phyloP scores from a whole-genome alignment of 148 eudicot species.

The Pouteria glomerata region DNA sequence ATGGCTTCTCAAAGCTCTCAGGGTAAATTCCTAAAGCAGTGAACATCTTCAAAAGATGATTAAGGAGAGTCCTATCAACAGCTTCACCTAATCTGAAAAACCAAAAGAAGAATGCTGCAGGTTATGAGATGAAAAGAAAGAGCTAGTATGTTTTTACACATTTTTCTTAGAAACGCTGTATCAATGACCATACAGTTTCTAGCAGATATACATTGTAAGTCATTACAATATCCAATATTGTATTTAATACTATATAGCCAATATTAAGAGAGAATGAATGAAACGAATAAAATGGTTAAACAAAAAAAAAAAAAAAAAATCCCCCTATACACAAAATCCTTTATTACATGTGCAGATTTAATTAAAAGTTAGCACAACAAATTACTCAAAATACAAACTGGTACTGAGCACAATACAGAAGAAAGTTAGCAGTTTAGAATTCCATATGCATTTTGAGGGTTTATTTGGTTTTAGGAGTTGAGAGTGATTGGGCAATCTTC shows the following conservation, averaged over 20 bases:
- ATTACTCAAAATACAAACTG: too few species aligned
- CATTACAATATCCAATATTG: neutral
- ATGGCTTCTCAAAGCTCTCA: slow-evolving; percentile 93
- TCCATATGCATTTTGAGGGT: too few species aligned
- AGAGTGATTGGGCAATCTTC: too few species aligned
- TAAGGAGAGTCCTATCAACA: slow-evolving; percentile 91
- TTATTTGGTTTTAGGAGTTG: too few species aligned
- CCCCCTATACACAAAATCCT: too few species aligned
- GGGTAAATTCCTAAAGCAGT: slow-evolving; percentile 82
- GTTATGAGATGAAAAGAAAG: neutral
- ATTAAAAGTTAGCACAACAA: too few species aligned
- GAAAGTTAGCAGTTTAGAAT: too few species aligned
- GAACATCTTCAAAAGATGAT: slow-evolving; percentile 97
- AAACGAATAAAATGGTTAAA: too few species aligned
- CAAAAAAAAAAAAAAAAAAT: too few species aligned
- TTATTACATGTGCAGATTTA: too few species aligned
- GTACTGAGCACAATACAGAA: too few species aligned
- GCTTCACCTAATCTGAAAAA: slow-evolving; percentile 85
- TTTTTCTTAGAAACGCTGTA: slow-evolving; percentile 2
- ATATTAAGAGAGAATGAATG: too few species aligned
- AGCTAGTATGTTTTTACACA: slow-evolving; percentile 1
- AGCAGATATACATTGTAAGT: neutral
- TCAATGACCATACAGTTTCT: neutral
- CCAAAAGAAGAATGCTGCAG: slow-evolving; percentile 6
- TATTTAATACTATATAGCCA: neutral